Evolutionary conservation across 257 asterid genomes (phyloP), one percentile per base, ranked within the genome.

Genomic region (Apocynum venetum): DNA sequence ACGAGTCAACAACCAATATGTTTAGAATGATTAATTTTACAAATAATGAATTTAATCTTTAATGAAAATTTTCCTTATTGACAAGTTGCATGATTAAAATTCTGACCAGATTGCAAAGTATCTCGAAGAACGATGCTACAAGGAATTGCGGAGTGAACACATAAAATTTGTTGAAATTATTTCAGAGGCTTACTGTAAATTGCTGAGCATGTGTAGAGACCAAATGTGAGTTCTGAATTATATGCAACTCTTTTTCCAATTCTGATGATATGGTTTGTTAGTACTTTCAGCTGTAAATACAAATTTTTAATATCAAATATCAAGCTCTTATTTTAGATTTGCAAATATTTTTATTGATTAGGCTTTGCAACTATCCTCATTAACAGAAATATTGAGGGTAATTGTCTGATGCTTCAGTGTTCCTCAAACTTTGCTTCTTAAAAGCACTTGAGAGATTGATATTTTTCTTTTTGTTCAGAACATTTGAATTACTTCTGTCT

Each of bases 61-160:
- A 31, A 6, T 2, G 17, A 41, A 36, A 66, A 2, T n/a, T 31
- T 25, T 13, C 0, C 19, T 47, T 48, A 40, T 41, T 71, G 36
- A 78, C 36, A 17, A 13, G 4, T 56, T 15, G 20, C 2, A 43
- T 65, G 49, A 10, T 38, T 72, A 4, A 71, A 43, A 38, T 59
- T 60, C 19, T 74, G 44, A 63, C 75, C 87, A 96, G 98, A 96
- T 96, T 83, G 94, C 97, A 56, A 86, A 88, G 76, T 90, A 84
- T 88, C 97, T 96, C 35, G 99, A 96, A 86, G 99, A 93, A 77
- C 89, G 97, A 82, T 93, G 97, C 84, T 86, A 82, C 90, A 96
- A 91, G 84, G 99, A 96, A 82, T 89, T 96, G 78, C 91, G 93
- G 61, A 87, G 81, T 78, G 92, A 89, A 76, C 89, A 91, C 83